A percentile compares a stretch with the other conserved stretches of the same genome.
Conservation (phyloP, 805 yeast genomes). For the Candida silvicultrix region DNA sequence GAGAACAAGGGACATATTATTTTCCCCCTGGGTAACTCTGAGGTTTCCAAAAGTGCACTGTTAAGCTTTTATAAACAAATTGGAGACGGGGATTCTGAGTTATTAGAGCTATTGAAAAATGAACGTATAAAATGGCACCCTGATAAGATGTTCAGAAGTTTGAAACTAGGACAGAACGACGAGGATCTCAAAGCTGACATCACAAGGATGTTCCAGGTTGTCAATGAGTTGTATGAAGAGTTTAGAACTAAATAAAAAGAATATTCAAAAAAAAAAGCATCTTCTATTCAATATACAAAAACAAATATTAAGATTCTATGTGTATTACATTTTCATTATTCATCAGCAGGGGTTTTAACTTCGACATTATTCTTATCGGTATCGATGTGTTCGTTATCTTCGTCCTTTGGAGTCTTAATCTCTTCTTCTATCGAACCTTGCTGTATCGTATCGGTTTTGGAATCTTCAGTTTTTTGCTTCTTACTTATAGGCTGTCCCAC, state of each 20-base stretch:
- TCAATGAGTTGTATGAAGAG: conserved; percentile 33
- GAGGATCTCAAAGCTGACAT: conserved; percentile 18
- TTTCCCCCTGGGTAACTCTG: conserved; percentile 26
- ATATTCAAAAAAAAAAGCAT: too few relatives aligned
- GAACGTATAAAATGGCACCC: conserved; percentile 72
- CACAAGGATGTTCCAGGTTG: conserved; percentile 36
- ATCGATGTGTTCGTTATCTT: conserved; percentile 1
- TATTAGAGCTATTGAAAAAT: conserved; percentile 24
- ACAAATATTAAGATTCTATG: not conserved
- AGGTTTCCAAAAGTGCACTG: conserved; percentile 10
- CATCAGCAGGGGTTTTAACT: conserved; percentile 5
- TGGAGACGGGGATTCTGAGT: not conserved
- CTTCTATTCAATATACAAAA: not conserved
- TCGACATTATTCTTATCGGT: not conserved
- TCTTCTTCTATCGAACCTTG: conserved; percentile 12
- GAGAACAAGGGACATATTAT: conserved; percentile 13
- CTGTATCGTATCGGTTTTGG: conserved; percentile 8
- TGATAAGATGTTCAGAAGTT: conserved; percentile 43
- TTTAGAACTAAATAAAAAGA: too few relatives aligned
- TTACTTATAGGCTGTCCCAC: too few relatives aligned
- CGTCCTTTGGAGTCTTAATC: conserved; percentile 23
- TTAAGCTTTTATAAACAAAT: conserved; percentile 10
- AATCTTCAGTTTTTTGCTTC: conserved; percentile 7
- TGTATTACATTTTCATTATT: not conserved
- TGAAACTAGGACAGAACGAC: conserved; percentile 13